Conservation (phyloP, 805 yeast genomes). For the Barnettozyma salicaria region DNA sequence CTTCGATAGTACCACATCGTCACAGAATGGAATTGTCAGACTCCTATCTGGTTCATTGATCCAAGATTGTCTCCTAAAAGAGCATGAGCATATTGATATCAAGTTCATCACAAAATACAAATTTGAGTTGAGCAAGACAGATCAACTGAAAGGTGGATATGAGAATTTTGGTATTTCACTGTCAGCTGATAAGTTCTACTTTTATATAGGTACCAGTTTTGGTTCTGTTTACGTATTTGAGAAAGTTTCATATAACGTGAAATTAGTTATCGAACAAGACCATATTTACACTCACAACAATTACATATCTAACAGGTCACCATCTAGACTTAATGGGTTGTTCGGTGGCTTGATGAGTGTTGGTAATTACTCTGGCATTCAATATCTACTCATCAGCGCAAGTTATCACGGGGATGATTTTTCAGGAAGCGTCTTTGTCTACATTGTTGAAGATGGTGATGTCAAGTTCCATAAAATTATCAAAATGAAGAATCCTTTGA, state of each 20-base stretch:
- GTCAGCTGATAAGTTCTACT: constrained; percentile 22
- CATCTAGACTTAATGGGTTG: neutral
- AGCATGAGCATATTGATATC: constrained; percentile 8
- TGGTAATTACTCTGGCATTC: constrained; percentile 15
- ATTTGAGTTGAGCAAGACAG: neutral
- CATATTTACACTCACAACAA: constrained; percentile 7
- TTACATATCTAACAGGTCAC: neutral
- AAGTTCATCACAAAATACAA: neutral
- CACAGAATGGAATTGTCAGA: constrained; percentile 34
- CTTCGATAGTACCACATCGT: constrained; percentile 28
- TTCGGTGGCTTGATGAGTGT: constrained; percentile 18
- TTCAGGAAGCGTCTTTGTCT: constrained; percentile 39
- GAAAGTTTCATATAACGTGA: constrained; percentile 14
- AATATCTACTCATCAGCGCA: constrained; percentile 13
- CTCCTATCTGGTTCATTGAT: constrained; percentile 28
- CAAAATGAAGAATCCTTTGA: constrained; percentile 5
- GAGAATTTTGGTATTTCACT: constrained; percentile 39
- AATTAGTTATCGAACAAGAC: constrained; percentile 12
- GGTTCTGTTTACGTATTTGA: constrained; percentile 34
- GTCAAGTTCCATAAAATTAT: neutral
- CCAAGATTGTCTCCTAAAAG: constrained; percentile 8
- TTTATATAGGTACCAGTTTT: constrained; percentile 33
- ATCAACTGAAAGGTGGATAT: constrained; percentile 25
- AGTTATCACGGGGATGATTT: constrained; percentile 23
- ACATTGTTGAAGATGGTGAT: constrained; percentile 8